These are phyloP conservation scores for Persicaria maculosa DNA, from an alignment of 148 eudicot species.

Conservation along the genomic window DNA sequence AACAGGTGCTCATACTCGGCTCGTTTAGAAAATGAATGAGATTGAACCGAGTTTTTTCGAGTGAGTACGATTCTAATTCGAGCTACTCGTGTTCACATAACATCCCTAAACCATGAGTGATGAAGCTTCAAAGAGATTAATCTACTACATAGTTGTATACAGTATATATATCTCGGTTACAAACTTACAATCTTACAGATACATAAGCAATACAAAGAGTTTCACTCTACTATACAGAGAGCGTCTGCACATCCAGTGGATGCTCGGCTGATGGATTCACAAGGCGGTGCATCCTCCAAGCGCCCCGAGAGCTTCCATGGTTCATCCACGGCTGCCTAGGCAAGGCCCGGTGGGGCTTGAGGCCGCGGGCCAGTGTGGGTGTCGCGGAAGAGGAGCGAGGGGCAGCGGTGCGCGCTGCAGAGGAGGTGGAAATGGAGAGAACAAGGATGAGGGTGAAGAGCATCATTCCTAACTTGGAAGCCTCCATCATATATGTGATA, in stretches of 20 bases:
- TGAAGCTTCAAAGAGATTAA: background rate
- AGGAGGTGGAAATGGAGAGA: slow-evolving; percentile 11
- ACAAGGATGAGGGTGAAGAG: background rate
- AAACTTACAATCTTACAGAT: background rate
- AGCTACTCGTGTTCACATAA: too few relatives aligned
- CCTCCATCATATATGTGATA: background rate
- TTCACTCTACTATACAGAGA: background rate
- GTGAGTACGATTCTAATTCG: too few relatives aligned
- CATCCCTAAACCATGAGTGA: background rate
- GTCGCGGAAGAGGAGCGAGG: background rate
- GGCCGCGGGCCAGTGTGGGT: background rate
- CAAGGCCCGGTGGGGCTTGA: background rate
- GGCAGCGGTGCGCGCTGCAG: background rate
- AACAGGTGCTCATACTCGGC: too few relatives aligned
- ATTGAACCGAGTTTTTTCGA: too few relatives aligned
- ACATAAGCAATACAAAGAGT: background rate
- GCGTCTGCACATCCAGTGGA: background rate
- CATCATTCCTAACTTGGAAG: background rate
- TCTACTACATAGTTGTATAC: background rate
- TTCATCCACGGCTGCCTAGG: slow-evolving; percentile 18
- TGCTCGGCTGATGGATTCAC: slow-evolving; percentile 1
- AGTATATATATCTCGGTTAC: background rate
- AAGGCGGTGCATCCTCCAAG: slow-evolving; percentile 3
- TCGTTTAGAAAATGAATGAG: too few relatives aligned
- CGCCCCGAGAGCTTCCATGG: slow-evolving; percentile 15